Evolutionary conservation across 768 basidiomycete species (phyloP).

Genomic region (Terana coerulea): DNA sequence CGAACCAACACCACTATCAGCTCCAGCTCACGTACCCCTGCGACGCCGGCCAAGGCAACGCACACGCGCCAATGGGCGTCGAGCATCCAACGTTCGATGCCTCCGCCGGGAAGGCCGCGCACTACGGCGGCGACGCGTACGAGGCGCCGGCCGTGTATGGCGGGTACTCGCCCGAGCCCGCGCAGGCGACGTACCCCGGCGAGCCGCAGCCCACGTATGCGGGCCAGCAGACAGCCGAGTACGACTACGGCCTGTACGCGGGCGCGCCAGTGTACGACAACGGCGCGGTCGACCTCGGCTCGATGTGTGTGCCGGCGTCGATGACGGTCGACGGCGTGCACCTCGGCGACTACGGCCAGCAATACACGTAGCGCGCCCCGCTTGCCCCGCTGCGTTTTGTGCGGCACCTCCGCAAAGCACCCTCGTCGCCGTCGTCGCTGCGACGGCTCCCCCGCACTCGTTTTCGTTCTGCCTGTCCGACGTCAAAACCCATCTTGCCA

Average conservation of each 20-base stretch:
- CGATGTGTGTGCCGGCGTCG: constrained; percentile 12
- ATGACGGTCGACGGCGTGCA: constrained; percentile 3
- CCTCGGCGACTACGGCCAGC: constrained; percentile 1
- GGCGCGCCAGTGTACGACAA: constrained; percentile 7
- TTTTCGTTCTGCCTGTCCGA: too few relatives aligned
- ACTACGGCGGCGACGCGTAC: not conserved
- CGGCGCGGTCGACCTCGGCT: constrained; percentile 14
- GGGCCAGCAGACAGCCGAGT: not conserved
- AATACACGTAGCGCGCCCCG: not conserved
- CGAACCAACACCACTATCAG: too few relatives aligned
- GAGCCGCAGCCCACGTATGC: not conserved
- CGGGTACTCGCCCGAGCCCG: not conserved
- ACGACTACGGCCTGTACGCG: not conserved
- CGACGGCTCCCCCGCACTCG: too few relatives aligned
- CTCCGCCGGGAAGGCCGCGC: not conserved
- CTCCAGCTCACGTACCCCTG: not conserved
- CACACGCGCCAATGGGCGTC: not conserved
- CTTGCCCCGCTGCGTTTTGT: too few relatives aligned
- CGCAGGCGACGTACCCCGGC: not conserved
- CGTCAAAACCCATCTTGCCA: too few relatives aligned
- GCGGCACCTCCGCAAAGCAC: too few relatives aligned
- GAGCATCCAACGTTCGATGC: not conserved
- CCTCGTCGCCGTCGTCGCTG: too few relatives aligned
- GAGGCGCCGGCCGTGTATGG: not conserved
- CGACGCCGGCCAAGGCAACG: not conserved